These are phyloP conservation scores for Diaporthe helianthi DNA, from an alignment of 2,329 filamentous ascomycete genomes.

Conservation along the genomic window DNA sequence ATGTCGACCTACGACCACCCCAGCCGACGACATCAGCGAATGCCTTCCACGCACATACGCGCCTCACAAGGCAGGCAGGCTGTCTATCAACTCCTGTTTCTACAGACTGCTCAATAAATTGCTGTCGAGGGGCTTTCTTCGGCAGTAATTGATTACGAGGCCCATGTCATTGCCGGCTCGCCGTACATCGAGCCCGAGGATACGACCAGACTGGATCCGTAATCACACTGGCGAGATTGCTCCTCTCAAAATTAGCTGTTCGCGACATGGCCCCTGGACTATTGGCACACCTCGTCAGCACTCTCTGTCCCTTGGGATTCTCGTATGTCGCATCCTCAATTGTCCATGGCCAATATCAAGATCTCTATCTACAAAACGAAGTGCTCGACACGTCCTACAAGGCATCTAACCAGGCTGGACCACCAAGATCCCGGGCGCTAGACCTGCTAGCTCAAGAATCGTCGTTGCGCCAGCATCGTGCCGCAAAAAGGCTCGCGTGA, in stretches of 20 bases:
- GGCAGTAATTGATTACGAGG: conserved; percentile 30
- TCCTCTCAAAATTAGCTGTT: conserved; percentile 15
- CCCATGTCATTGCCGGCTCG: conserved; percentile 9
- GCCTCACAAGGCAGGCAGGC: background rate
- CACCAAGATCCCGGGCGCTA: conserved; percentile 1
- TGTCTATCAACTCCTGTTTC: background rate
- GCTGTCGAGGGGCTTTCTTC: background rate
- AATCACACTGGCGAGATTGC: conserved; percentile 36
- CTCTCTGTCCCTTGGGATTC: conserved; percentile 17
- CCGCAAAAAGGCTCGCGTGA: conserved; percentile 18
- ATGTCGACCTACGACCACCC: background rate
- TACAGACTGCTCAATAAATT: conserved; percentile 3
- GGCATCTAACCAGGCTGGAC: background rate
- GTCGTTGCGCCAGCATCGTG: background rate
- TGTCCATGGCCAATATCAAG: background rate
- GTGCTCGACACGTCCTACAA: background rate
- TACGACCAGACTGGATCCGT: conserved; percentile 28
- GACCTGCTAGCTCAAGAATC: background rate
- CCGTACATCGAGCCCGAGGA: conserved; percentile 10
- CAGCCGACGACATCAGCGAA: background rate
- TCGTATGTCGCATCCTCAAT: background rate
- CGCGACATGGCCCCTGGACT: conserved; percentile 22
- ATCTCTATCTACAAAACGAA: background rate
- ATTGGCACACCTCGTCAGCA: conserved; percentile 10
- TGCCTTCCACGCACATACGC: background rate